Evolutionary conservation across 306 rosid genomes (phyloP).

Genomic region (Carpinus fangiana): DNA sequence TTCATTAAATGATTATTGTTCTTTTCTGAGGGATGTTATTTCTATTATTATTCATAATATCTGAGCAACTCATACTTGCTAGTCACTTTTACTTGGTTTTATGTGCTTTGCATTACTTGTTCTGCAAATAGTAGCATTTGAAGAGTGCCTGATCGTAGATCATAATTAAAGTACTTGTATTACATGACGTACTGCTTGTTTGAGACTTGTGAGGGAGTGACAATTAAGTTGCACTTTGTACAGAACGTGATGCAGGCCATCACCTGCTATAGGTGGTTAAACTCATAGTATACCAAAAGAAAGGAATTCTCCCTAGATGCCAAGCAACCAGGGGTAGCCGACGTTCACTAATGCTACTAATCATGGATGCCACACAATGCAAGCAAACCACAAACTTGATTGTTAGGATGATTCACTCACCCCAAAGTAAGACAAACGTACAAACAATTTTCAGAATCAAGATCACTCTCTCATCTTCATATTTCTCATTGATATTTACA

Average conservation of each 20-base stretch:
- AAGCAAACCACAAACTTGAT: not conserved
- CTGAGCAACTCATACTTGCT: no score
- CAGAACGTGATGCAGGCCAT: not conserved
- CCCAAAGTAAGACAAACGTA: no score
- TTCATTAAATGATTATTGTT: not conserved
- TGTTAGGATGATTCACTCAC: no score
- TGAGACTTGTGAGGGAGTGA: not conserved
- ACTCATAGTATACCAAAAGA: not conserved
- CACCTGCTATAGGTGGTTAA: not conserved
- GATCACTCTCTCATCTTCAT: no score
- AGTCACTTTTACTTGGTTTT: not conserved
- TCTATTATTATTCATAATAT: no score
- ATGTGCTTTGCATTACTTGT: not conserved
- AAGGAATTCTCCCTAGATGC: not conserved
- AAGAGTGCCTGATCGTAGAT: not conserved
- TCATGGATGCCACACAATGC: not conserved
- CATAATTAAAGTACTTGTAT: not conserved
- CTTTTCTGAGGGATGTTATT: not conserved
- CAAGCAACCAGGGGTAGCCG: not conserved
- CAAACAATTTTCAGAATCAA: no score
- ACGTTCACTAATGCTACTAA: not conserved
- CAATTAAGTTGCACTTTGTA: not conserved
- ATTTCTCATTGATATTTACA: no score
- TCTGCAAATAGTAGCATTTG: not conserved
- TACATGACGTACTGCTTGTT: not conserved